These are phyloP conservation scores for Camptophora hylomeconis DNA, from an alignment of 2,329 filamentous ascomycete genomes.

Conservation along the genomic window DNA sequence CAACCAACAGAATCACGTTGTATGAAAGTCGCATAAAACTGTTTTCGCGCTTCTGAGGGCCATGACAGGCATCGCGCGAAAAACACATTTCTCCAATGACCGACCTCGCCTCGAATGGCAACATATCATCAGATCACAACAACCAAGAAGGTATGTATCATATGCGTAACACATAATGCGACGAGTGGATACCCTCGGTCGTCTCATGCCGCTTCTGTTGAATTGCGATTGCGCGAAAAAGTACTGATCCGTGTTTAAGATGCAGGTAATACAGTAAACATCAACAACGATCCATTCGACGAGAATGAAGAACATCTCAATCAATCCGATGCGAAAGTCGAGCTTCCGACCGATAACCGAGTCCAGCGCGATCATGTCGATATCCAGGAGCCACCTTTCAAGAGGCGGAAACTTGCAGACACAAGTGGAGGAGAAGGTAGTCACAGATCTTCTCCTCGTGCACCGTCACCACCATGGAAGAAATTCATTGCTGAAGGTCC, in stretches of 20 bases:
- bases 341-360: too few species aligned
- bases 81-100: conserved; percentile 16
- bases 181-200: too few species aligned
- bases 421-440: conserved; percentile 17
- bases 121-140: conserved; percentile 8
- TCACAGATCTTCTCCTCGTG: conserved; percentile 27
- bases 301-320: too few species aligned
- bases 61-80: conserved; percentile 15
- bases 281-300: too few species aligned
- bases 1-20: neutral
- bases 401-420: conserved; percentile 32
- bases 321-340: too few species aligned
- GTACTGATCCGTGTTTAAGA: too few species aligned
- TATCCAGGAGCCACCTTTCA: conserved; percentile 29
- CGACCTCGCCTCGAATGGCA: conserved; percentile 12
- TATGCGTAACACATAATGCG: too few species aligned
- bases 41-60: too few species aligned
- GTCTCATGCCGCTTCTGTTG: too few species aligned
- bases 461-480: conserved; percentile 82
- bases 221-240: too few species aligned
- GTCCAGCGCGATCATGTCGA: conserved; percentile 18
- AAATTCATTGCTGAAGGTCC: conserved; percentile 72
- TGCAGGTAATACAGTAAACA: too few species aligned
- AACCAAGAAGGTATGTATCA: conserved; percentile 10
- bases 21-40: conserved; percentile 6